phyloP scores from a whole-genome alignment of 139 green algal genomes.

The Auxenochlorella pyrenoidosa region DNA sequence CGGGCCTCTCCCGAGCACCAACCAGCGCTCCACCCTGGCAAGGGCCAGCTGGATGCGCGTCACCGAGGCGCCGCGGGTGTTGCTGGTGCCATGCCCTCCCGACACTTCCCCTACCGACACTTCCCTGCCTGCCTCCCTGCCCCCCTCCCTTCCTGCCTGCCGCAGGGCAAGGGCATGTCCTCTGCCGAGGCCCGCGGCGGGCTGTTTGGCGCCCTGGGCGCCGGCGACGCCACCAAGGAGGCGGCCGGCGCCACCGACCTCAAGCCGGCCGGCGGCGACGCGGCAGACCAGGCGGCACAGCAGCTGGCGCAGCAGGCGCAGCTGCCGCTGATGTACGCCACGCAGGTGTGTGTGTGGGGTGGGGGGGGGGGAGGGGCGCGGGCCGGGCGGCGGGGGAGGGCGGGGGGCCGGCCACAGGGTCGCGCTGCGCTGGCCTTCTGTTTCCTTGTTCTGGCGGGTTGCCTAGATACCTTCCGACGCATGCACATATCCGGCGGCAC shows the following conservation, averaged over 20 bases:
- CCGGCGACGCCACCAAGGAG: background rate
- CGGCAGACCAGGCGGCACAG: background rate
- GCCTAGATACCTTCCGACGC: too few species aligned
- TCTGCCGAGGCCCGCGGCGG: conserved; percentile 16
- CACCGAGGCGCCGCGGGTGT: too few species aligned
- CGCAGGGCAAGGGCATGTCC: conserved; percentile 24
- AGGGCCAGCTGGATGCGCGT: too few species aligned
- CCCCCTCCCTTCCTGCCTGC: background rate
- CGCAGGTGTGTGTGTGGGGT: background rate
- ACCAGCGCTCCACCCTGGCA: too few species aligned
- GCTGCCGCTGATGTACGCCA: conserved; percentile 1
- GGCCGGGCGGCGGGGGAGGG: too few species aligned
- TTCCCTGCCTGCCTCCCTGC: background rate
- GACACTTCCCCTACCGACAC: too few species aligned
- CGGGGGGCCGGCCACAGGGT: background rate
- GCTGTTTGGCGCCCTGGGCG: conserved; percentile 27
- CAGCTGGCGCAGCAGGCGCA: background rate
- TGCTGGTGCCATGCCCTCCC: too few species aligned
- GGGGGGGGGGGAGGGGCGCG: too few species aligned
- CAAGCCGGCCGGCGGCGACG: background rate
- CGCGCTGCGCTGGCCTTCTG: too few species aligned
- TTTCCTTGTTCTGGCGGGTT: too few species aligned
- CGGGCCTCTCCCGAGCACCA: too few species aligned
- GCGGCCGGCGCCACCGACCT: background rate
- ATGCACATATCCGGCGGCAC: too few species aligned